Conservation (phyloP, 352 stramenopile genomes). For the Phytophthora citrophthora region DNA sequence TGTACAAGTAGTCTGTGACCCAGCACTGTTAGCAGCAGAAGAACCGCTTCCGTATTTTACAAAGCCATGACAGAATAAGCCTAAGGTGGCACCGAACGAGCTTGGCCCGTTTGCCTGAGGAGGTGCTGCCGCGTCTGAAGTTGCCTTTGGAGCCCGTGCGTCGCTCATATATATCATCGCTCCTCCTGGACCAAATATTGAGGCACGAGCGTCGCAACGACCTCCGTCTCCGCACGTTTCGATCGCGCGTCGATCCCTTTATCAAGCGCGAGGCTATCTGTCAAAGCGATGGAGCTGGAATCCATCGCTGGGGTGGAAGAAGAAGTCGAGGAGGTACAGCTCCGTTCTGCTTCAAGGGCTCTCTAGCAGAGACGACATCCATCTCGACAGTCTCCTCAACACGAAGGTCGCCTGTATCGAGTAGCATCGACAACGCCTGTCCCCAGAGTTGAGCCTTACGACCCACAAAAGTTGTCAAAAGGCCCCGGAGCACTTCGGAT, state of each 20-base stretch:
- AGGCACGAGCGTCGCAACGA: constrained; percentile 6
- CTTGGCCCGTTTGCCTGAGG: constrained; percentile 2
- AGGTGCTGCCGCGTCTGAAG: constrained; percentile 10
- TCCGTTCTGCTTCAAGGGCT: neutral
- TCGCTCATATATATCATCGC: constrained; percentile 34
- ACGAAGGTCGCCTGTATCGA: neutral
- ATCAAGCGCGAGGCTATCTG: neutral
- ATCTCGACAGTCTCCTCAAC: constrained; percentile 1
- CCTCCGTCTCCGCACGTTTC: neutral
- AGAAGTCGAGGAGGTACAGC: constrained; percentile 7
- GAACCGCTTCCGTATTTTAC: constrained; percentile 8
- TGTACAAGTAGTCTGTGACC: neutral
- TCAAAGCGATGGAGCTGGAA: constrained; percentile 15
- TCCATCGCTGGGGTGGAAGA: constrained; percentile 8
- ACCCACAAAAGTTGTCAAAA: constrained; percentile 29
- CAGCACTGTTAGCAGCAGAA: constrained; percentile 4
- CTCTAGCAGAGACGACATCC: neutral
- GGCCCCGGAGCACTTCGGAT: constrained; percentile 15
- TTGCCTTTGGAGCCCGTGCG: constrained; percentile 16
- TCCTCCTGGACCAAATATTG: constrained; percentile 14
- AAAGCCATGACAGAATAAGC: constrained; percentile 21
- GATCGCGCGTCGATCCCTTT: neutral
- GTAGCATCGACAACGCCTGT: constrained; percentile 17
- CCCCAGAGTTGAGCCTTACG: constrained; percentile 10
- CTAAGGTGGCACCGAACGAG: constrained; percentile 1